Evolutionary conservation across 2,329 filamentous ascomycete species (phyloP).

Genomic region (Claviceps lovelessii): DNA sequence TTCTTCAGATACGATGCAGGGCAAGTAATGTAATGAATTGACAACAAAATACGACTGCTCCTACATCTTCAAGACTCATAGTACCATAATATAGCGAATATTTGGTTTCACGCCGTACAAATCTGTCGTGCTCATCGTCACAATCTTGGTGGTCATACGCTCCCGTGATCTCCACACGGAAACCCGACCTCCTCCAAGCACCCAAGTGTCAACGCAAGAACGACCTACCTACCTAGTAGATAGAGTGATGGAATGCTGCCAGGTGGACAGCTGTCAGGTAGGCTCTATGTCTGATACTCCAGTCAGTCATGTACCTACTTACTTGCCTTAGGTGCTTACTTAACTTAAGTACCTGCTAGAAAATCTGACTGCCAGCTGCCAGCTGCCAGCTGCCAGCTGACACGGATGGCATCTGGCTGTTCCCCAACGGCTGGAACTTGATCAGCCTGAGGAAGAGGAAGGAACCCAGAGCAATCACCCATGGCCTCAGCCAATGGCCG

Average conservation of each 20-base stretch:
- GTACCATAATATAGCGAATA: neutral
- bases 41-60: neutral
- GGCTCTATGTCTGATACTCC: no score
- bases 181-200: neutral
- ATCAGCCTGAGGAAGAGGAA: neutral
- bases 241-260: neutral
- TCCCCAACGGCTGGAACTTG: neutral
- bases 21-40: no score
- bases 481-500: neutral
- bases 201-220: neutral
- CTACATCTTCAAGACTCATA: neutral
- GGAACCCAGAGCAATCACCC: neutral
- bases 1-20: slow-evolving; percentile 11
- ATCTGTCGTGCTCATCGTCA: no score
- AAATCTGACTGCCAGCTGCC: neutral
- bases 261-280: neutral
- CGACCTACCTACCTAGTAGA: neutral
- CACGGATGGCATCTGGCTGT: neutral
- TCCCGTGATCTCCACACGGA: neutral
- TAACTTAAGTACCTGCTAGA: neutral
- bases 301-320: neutral
- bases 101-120: neutral
- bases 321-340: no score
- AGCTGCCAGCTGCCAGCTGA: slow-evolving; percentile 1
- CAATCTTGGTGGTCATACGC: no score